These are phyloP conservation scores for Tetrapisispora taiwanensis DNA, from an alignment of 805 yeast species.

Conservation along the genomic window DNA sequence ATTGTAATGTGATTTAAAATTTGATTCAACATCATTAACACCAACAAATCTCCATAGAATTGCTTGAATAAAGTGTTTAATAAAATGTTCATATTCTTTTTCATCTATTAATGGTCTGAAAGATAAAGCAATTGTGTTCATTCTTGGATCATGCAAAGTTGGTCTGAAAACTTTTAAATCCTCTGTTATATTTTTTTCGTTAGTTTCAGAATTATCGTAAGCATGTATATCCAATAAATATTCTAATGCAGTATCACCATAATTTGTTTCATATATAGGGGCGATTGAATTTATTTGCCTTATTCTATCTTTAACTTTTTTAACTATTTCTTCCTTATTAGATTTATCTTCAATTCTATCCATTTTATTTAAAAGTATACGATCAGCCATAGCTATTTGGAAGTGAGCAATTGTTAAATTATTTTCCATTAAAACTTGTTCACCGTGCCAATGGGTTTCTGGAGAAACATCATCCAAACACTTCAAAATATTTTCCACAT, in stretches of 20 bases:
- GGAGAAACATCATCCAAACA: conserved; percentile 52
- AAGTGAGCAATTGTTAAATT: conserved; percentile 71
- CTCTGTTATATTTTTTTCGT: neutral
- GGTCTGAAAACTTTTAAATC: conserved; percentile 5
- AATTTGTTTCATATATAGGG: conserved; percentile 55
- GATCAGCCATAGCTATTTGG: conserved; percentile 87
- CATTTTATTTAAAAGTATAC: conserved; percentile 64
- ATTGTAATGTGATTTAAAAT: neutral
- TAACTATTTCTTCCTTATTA: conserved; percentile 11
- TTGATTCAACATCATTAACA: conserved; percentile 34
- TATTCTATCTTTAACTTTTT: conserved; percentile 28
- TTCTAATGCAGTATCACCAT: conserved; percentile 58
- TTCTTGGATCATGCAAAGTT: conserved; percentile 41
- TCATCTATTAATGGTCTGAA: conserved; percentile 33
- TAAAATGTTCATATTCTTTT: conserved; percentile 38
- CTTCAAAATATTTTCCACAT: conserved; percentile 51
- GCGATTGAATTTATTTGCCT: conserved; percentile 56
- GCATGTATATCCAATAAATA: conserved; percentile 71
- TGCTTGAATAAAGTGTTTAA: conserved; percentile 49
- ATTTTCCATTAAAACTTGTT: conserved; percentile 30
- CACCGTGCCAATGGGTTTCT: conserved; percentile 62
- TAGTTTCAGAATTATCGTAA: conserved; percentile 37
- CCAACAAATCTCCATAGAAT: conserved; percentile 58
- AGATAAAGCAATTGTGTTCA: conserved; percentile 42
- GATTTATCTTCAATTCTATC: conserved; percentile 38